phyloP scores from a whole-genome alignment of 805 yeast species.

The Candida parachauliodes region DNA sequence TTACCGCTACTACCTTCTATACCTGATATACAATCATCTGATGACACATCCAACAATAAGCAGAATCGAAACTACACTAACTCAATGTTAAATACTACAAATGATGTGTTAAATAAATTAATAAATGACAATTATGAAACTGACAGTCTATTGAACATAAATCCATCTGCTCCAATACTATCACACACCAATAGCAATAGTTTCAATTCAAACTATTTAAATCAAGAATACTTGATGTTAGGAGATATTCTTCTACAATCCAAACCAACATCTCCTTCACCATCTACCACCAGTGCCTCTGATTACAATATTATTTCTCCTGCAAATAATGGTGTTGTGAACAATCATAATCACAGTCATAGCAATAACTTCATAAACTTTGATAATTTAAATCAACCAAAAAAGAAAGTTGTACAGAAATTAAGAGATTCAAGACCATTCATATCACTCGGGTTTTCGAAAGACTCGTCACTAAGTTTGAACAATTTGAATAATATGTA shows the following conservation, averaged over 20 bases:
- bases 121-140: constrained; percentile 12
- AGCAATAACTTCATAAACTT: constrained; percentile 1
- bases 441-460: constrained; percentile 34
- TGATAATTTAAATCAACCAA: constrained; percentile 6
- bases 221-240: constrained; percentile 49
- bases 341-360: neutral
- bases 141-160: neutral
- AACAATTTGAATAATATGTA: constrained; percentile 9
- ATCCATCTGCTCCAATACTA: neutral
- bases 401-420: constrained; percentile 9
- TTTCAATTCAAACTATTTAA: constrained; percentile 43
- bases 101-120: constrained; percentile 23
- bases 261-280: constrained; percentile 40
- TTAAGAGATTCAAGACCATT: constrained; percentile 35
- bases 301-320: constrained; percentile 12
- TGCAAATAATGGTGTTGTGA: neutral
- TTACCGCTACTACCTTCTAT: neutral
- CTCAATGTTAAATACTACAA: constrained; percentile 25
- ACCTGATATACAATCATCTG: neutral
- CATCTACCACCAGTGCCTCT: constrained; percentile 24
- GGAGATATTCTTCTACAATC: constrained; percentile 44
- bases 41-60: neutral
- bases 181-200: constrained; percentile 2
- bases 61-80: constrained; percentile 11
- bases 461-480: constrained; percentile 7